A percentile compares a stretch with the other conserved stretches of the same genome.
phyloP scores from a whole-genome alignment of 495 filamentous ascomycete species.

The Tricharina praecox region DNA sequence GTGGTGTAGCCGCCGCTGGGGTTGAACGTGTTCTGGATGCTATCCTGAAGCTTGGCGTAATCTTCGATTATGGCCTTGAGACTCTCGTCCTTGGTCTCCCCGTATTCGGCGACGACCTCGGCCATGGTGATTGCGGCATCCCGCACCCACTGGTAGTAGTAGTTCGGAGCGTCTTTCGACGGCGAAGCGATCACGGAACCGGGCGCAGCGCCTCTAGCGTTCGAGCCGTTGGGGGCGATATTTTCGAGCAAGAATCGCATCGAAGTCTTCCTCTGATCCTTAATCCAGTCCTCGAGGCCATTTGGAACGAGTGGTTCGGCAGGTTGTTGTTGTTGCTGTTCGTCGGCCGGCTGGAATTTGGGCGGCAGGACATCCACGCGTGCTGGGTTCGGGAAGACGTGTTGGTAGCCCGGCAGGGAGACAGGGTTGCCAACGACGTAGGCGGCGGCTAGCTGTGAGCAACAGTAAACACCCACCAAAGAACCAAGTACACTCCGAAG shows the following conservation, averaged over 20 bases:
- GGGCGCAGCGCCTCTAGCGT: constrained; percentile 31
- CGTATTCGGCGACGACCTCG: constrained; percentile 41
- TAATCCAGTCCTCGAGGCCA: constrained; percentile 27
- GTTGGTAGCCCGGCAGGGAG: not conserved
- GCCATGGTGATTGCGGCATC: constrained; percentile 47
- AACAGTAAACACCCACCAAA: not conserved
- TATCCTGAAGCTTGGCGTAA: constrained; percentile 27
- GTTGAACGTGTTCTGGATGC: constrained; percentile 18
- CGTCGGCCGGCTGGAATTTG: not conserved
- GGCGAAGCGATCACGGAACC: constrained; percentile 42
- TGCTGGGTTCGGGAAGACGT: not conserved
- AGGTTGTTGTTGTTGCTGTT: not conserved
- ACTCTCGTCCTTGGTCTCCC: constrained; percentile 35
- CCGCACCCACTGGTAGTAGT: constrained; percentile 53
- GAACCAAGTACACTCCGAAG: not conserved
- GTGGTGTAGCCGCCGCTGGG: constrained; percentile 20
- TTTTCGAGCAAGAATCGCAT: constrained; percentile 41
- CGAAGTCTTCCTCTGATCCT: constrained; percentile 28
- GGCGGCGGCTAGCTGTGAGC: not conserved
- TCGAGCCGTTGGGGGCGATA: constrained; percentile 36
- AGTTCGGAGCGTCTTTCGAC: constrained; percentile 37
- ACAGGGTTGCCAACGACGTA: not conserved
- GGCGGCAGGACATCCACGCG: not conserved
- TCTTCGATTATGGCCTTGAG: constrained; percentile 16
- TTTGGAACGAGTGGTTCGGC: not conserved